Evolutionary conservation across 176 grass and related monocot genomes (phyloP).

Genomic region (Miscanthus lutarioriparius): DNA sequence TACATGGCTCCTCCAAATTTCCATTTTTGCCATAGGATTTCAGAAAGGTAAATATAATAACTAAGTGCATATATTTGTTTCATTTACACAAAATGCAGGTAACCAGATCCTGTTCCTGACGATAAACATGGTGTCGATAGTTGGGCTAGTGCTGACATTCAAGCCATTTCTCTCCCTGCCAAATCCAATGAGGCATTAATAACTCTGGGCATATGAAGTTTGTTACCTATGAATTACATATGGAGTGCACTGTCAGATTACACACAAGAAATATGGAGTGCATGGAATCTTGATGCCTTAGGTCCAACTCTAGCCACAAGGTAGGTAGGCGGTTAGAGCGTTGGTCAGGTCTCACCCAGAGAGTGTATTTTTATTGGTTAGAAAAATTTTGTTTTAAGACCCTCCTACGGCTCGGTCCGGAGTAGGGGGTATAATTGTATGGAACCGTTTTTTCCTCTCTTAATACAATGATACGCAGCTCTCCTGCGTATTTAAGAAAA

Average conservation of each 20-base stretch:
- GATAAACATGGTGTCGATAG: slow-evolving; percentile 45
- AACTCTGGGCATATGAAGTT: slow-evolving; percentile 3
- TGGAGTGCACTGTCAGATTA: not conserved
- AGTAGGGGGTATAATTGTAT: no score
- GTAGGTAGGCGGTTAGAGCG: no score
- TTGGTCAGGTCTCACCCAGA: no score
- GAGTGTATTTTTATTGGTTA: no score
- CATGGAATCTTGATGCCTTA: no score
- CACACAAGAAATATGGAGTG: not conserved
- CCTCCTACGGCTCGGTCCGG: no score
- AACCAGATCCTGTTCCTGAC: slow-evolving; percentile 67
- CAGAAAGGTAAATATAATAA: not conserved
- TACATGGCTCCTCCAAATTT: not conserved
- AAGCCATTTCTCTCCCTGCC: slow-evolving; percentile 49
- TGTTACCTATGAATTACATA: not conserved
- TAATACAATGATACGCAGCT: no score
- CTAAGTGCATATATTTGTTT: not conserved
- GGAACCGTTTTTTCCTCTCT: no score
- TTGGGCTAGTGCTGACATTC: slow-evolving; percentile 50
- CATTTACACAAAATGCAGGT: slow-evolving; percentile 43
- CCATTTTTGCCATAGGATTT: slow-evolving; percentile 11
- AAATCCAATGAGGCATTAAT: not conserved
- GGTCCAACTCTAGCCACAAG: no score
- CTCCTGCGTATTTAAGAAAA: no score
- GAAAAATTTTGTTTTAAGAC: no score